Evolutionary conservation across 1,284 basidiomycete species (phyloP).

Genomic region (Tilletia walkeri): DNA sequence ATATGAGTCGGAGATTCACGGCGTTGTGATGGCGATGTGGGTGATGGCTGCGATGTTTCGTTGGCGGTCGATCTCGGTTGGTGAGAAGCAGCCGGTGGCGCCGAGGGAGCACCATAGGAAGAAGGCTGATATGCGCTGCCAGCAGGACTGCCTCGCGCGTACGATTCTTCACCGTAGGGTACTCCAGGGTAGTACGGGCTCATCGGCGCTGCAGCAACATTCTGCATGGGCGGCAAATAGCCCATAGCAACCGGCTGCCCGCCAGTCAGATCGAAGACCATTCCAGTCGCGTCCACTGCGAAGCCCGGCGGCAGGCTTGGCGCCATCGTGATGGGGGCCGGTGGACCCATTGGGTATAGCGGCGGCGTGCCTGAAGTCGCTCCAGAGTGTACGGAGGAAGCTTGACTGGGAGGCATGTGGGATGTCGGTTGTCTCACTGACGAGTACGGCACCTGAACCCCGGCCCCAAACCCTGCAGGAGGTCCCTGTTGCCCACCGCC

Average conservation of each 20-base stretch:
- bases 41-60: not conserved
- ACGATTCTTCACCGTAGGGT: conserved; percentile 4
- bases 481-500: not conserved
- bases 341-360: not conserved
- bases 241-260: conserved; percentile 13
- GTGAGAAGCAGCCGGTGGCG: not conserved
- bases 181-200: not conserved
- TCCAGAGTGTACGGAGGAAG: not conserved
- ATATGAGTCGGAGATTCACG: not conserved
- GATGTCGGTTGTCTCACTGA: too few relatives aligned
- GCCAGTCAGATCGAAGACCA: conserved; percentile 11
- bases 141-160: not conserved
- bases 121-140: not conserved
- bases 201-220: conserved; percentile 6
- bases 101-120: not conserved
- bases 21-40: not conserved
- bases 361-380: conserved; percentile 1
- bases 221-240: conserved; percentile 10
- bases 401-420: not conserved
- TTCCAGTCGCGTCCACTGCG: conserved; percentile 11
- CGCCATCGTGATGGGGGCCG: conserved; percentile 6
- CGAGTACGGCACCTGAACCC: too few relatives aligned
- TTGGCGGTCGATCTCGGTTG: not conserved
- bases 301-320: conserved; percentile 9
- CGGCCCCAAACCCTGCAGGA: too few relatives aligned